Evolutionary conservation across 192 early-diverging fungal genomes (phyloP).

Genomic region (Phlyctochytrium arcticum): DNA sequence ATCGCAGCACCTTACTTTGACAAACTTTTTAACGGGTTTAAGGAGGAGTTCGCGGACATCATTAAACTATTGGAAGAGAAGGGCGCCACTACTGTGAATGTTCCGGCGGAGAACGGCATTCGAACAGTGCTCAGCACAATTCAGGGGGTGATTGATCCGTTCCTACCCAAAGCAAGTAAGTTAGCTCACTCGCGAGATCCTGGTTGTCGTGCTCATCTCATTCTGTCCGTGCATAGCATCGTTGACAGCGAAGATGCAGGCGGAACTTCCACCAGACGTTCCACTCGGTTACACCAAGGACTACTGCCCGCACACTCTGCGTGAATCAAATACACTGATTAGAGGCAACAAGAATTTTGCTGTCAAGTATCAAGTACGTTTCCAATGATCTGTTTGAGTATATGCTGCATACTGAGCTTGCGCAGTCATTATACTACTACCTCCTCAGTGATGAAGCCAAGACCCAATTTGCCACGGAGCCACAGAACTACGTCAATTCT

Average conservation of each 20-base stretch:
- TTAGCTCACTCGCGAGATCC: too few relatives aligned
- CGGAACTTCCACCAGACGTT: constrained; percentile 28
- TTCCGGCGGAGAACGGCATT: constrained; percentile 23
- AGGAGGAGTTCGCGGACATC: constrained; percentile 36
- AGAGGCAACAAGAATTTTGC: constrained; percentile 31
- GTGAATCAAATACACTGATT: constrained; percentile 27
- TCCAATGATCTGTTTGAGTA: too few relatives aligned
- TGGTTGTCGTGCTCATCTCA: too few relatives aligned
- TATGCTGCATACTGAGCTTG: too few relatives aligned
- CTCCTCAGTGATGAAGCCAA: constrained; percentile 39
- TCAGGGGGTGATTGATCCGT: constrained; percentile 39
- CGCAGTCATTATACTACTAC: constrained; percentile 40
- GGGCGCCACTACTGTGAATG: constrained; percentile 16
- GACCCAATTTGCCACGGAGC: constrained; percentile 36
- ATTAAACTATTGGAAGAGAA: constrained; percentile 30
- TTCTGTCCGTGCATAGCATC: not conserved
- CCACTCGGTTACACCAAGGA: constrained; percentile 48
- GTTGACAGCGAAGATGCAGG: constrained; percentile 8
- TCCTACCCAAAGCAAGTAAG: constrained; percentile 37
- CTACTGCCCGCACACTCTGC: constrained; percentile 46
- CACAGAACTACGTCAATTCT: constrained; percentile 30
- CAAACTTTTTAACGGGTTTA: constrained; percentile 41
- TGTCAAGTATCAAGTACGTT: constrained; percentile 38
- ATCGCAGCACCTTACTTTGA: constrained; percentile 34
- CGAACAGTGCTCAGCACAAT: constrained; percentile 33